Evolutionary conservation across 768 basidiomycete genomes (phyloP), one percentile per base, ranked within the genome.

Genomic region (Tephrocybe sp.): DNA sequence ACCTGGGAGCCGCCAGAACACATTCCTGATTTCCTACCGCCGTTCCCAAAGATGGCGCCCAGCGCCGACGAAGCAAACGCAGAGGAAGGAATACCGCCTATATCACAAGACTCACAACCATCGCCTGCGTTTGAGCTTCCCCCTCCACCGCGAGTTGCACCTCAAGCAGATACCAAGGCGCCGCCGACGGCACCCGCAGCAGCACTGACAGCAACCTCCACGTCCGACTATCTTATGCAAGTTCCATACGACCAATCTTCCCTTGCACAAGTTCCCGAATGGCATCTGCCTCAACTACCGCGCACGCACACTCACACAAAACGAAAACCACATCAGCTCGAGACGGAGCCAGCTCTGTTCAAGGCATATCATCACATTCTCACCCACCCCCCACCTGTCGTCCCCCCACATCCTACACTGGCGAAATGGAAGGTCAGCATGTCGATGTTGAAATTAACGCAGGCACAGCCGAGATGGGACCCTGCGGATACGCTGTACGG

Each of bases 311-410:
- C 53, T 59, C 1, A 49, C 15, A 47, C 52, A 24, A 34, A 34
- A 22, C 74, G 71, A 4, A 61, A 73, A 5, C 64, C 77, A 4
- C 76, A n/a, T n/a, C n/a, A 77, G 1, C 79, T 83, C 0, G 79
- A 78, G 55, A 76, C 77, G 6, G 83, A 87, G 54, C 84, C 77
- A 2, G 74, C 86, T 1, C 76, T 90, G 24, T 63, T 87, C 36
- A 69, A 73, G 11, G 88, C 85, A 4, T 90, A 88, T 59, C 89
- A 88, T 54, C 83, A 90, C 56, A 84, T 89, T 52, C 75, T 89
- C 42, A 88, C 84, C 0, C 81, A 89, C 56, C 84, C 85, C 1
- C 78, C 83, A 0, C 69, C 80, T 0, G 62, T 75, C 0, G 67
- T 70, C 45, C 69, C 73, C 0, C 70, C 71, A 4, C 62, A 77